Base-by-base conservation (phyloP, 208 protist species). In the Trypanosoma avium region DNA sequence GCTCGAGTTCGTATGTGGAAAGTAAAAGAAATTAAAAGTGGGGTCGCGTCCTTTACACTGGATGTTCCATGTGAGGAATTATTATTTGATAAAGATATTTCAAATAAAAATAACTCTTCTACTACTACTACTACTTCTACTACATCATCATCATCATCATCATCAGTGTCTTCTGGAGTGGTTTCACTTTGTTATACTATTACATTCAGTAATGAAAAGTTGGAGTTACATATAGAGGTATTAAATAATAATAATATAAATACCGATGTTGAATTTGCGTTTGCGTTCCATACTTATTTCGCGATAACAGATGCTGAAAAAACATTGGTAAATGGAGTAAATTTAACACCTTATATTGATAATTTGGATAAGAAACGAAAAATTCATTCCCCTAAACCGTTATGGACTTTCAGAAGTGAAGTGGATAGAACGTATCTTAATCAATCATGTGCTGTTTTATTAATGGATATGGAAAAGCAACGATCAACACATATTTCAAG, bases 271-370 rank as follows among this genome's bases (percentile, higher is more conserved):
- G 67, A 62, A 19, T 97, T 95, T 69, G 72, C 75, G 50, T 88
- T 88, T 38, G 82, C 84, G 54, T 93, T 97, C 56, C 92, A 97
- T 77, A 90, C 83, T 5, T 97, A 97, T 67, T 97, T 95, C 61
- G 70, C 77, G 1, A 70, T 93, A 26, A 65, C 65, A 17, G 61
- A 89, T 60, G 67, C 91, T 33, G 46, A 74, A 30, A 43, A 77
- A 33, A 86, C 84, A 6, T 48, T 79, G 30, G 61, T 97, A 45
- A 79, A 86, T 61, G 89, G 89, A 10, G 69, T 97, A 21, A 84
- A 83, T 65, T 56, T 66, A 49, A 79, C 81, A 3, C 60, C 84
- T 10, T 95, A 82, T 67, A 47, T 90, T 38, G 81, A 97, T 65
- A 86, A 90, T 65, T 55, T 73, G 55, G 15, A 5, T 19, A 38